A percentile compares a stretch with the other conserved stretches of the same genome.
Evolutionary conservation across 1,139 yeast genomes (phyloP).

Genomic region (Lizanozyma gosingica): DNA sequence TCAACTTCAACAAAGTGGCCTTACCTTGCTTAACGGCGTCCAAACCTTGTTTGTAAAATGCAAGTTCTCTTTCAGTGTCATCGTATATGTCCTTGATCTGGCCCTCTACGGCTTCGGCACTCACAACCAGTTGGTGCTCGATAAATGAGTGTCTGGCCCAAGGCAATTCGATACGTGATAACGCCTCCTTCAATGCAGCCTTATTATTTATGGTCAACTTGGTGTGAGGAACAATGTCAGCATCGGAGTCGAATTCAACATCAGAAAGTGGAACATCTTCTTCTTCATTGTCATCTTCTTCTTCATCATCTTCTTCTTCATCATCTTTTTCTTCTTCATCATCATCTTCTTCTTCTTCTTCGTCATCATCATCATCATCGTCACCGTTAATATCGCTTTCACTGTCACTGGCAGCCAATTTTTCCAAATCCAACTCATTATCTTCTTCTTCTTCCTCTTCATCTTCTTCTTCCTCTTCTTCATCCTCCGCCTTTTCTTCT

Average conservation of each 20-base stretch:
- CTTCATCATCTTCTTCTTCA: slow-evolving; percentile 24
- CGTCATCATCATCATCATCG: slow-evolving; percentile 33
- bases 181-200: slow-evolving; percentile 60
- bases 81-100: slow-evolving; percentile 85
- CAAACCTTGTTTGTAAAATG: slow-evolving; percentile 24
- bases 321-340: slow-evolving; percentile 27
- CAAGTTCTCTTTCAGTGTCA: slow-evolving; percentile 69
- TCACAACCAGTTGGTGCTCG: slow-evolving; percentile 73
- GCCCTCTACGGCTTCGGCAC: slow-evolving; percentile 49
- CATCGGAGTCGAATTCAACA: slow-evolving; percentile 76
- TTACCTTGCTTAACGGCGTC: slow-evolving; percentile 76
- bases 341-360: slow-evolving; percentile 30
- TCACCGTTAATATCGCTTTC: slow-evolving; percentile 33
- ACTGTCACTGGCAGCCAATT: slow-evolving; percentile 45
- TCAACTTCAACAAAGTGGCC: slow-evolving; percentile 50
- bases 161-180: slow-evolving; percentile 61
- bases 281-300: slow-evolving; percentile 38
- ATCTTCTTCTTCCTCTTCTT: slow-evolving; percentile 19
- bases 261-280: slow-evolving; percentile 72
- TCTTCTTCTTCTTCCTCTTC: slow-evolving; percentile 23
- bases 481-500: slow-evolving; percentile 15
- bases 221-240: slow-evolving; percentile 83
- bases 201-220: slow-evolving; percentile 72
- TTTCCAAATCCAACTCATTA: slow-evolving; percentile 41
- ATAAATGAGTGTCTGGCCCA: slow-evolving; percentile 66